These are phyloP conservation scores for Zygoascus sp. DNA, from an alignment of 1,139 yeast species.

Conservation along the genomic window DNA sequence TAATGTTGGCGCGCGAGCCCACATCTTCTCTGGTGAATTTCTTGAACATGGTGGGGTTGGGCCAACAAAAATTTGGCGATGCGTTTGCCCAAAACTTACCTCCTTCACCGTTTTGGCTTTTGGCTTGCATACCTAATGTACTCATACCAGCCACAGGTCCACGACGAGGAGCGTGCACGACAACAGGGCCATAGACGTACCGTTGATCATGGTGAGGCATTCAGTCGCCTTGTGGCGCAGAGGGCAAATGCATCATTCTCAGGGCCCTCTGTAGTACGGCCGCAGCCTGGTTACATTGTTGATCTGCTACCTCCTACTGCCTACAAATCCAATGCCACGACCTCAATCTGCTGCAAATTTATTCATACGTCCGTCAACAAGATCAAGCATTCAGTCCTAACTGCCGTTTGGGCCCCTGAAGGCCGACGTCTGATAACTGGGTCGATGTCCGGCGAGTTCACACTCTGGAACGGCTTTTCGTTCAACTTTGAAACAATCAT, in stretches of 20 bases:
- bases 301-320: constrained; percentile 71
- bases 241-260: constrained; percentile 41
- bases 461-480: constrained; percentile 94
- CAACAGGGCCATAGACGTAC: constrained; percentile 70
- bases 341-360: constrained; percentile 59
- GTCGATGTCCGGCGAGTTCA: constrained; percentile 90
- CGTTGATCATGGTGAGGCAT: constrained; percentile 81
- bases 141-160: constrained; percentile 3
- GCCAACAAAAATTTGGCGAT: not conserved
- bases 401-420: constrained; percentile 94
- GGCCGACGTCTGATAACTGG: constrained; percentile 89
- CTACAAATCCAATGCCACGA: constrained; percentile 50
- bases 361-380: constrained; percentile 89
- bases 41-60: constrained; percentile 18
- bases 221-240: constrained; percentile 66
- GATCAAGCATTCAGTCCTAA: constrained; percentile 85
- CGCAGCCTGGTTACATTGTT: constrained; percentile 70
- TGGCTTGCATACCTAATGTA: no score
- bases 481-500: constrained; percentile 94
- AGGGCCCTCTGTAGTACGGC: constrained; percentile 57
- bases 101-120: no score
- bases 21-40: constrained; percentile 83
- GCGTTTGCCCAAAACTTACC: no score
- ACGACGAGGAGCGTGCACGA: constrained; percentile 25
- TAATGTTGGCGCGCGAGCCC: constrained; percentile 85